phyloP scores from a whole-genome alignment of 768 basidiomycete species.

The Hortiboletus campestris region DNA sequence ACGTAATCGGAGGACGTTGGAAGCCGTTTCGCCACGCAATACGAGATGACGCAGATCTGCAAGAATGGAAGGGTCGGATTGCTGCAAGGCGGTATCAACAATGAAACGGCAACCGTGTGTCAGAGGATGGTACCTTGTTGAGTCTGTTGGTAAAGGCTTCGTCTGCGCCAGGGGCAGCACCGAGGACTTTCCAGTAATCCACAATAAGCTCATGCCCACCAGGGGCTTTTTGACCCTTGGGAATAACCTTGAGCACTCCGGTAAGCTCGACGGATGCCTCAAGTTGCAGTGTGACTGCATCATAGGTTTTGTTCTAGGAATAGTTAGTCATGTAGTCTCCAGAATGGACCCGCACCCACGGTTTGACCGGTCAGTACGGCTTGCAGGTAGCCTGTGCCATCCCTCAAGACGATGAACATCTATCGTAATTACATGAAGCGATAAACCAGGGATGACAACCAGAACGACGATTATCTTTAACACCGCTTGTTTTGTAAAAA shows the following conservation, averaged over 20 bases:
- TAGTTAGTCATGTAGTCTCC: background rate
- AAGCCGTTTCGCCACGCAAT: conserved; percentile 91
- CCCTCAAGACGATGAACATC: conserved; percentile 91
- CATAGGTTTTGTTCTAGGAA: conserved; percentile 79
- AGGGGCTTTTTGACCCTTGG: conserved; percentile 92
- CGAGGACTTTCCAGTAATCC: conserved; percentile 90
- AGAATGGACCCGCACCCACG: conserved; percentile 42
- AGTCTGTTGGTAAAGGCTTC: conserved; percentile 90
- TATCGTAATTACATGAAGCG: no score
- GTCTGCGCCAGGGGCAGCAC: conserved; percentile 81
- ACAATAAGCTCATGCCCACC: conserved; percentile 84
- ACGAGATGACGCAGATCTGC: conserved; percentile 95
- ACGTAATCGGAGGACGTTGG: conserved; percentile 86
- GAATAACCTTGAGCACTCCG: conserved; percentile 81
- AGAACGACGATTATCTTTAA: no score
- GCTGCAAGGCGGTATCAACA: conserved; percentile 38
- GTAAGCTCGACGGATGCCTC: conserved; percentile 89
- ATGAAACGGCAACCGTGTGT: background rate
- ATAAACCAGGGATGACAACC: no score
- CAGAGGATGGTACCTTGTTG: conserved; percentile 63
- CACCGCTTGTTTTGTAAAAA: no score
- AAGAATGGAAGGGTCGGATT: conserved; percentile 82
- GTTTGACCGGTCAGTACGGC: conserved; percentile 75
- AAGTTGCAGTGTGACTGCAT: no score
- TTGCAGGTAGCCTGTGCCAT: conserved; percentile 95